These are phyloP conservation scores for Leptomonas pyrrhocoris DNA, from an alignment of 208 protist genomes.

Conservation along the genomic window DNA sequence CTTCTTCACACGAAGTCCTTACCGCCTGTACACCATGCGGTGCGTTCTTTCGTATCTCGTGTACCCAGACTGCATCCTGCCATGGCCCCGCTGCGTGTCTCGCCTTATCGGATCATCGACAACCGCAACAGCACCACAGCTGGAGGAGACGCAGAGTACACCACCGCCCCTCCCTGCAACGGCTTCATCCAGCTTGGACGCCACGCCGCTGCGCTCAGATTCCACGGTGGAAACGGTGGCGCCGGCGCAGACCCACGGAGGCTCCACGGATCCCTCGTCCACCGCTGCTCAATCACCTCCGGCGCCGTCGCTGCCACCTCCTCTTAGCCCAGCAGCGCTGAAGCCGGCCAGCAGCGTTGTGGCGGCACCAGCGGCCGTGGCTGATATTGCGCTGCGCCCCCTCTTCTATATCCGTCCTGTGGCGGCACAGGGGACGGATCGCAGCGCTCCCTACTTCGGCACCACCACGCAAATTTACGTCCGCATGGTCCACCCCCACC, in stretches of 20 bases:
- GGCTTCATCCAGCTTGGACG: slow-evolving; percentile 1
- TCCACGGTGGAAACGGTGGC: not conserved
- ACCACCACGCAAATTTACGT: slow-evolving; percentile 58
- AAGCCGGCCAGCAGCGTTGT: not conserved
- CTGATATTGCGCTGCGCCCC: slow-evolving; percentile 10
- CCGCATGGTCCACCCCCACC: slow-evolving; percentile 74
- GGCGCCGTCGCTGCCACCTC: no score
- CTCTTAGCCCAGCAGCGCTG: not conserved
- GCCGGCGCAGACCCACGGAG: not conserved
- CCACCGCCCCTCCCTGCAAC: no score
- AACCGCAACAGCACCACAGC: not conserved
- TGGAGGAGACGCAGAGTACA: not conserved
- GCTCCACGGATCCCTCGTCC: not conserved
- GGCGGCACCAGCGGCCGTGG: not conserved
- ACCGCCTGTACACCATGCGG: slow-evolving; percentile 23
- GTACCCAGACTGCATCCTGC: slow-evolving; percentile 36
- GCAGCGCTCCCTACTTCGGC: slow-evolving; percentile 3
- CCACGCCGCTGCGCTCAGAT: slow-evolving; percentile 4
- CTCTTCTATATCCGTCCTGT: slow-evolving; percentile 59
- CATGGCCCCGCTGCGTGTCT: slow-evolving; percentile 7
- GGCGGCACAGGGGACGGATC: not conserved
- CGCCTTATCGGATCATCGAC: not conserved
- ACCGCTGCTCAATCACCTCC: not conserved
- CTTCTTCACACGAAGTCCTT: slow-evolving; percentile 14
- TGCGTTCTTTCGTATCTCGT: slow-evolving; percentile 62